Base-by-base conservation (phyloP, 352 stramenopile species). In the Phytophthora rubi region DNA sequence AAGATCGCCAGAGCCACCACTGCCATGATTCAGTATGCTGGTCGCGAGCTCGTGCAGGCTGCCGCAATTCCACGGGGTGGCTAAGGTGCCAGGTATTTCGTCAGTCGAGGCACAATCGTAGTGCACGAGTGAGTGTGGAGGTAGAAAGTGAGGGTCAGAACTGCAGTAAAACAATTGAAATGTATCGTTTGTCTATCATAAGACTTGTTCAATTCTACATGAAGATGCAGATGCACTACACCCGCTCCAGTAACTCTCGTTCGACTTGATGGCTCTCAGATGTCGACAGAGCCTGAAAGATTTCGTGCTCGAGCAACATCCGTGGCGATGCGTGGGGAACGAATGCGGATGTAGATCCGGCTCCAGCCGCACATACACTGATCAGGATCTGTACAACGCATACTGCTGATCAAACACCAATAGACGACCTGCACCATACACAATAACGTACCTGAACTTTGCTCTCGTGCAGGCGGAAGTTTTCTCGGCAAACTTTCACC, bases 1-100 rank as follows among this genome's bases (percentile, higher is more conserved):
- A 83, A 86, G 54, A 82, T 89, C 42, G 77, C 73, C 35, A 70
- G 69, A 10, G 77, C 75, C 28, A 89, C 79, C 23, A 73, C 70
- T 15, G 30, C 51, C n/a, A 89, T 89, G 79, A 70, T 89, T n/a
- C 62, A 83, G 59, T 89, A 88, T 55, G 77, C 79, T 1, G 77
- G 53, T 18, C 68, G 57, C 5, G 81, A 89, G 54, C 59, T 89
- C 3, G 56, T 73, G 8, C 51, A 89, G 54, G 79, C 77, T 42
- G 65, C 82, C 47, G 59, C 60, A 47, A 84, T 82, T 52, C 79
- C 81, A 0, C 59, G 61, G 4, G 81, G 81, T 9, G 79, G 73
- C 5, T 83, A 79, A 73, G 23, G 33, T 8, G 18, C 6, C 33
- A 5, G 18, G n/a, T 33, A 54, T 39, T 39, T 39, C 33, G 42